Percentiles rank a stretch among this genome's conserved stretches.
These are phyloP conservation scores for Nephelium lappaceum DNA, from an alignment of 345 rosid species.

Conservation along the genomic window DNA sequence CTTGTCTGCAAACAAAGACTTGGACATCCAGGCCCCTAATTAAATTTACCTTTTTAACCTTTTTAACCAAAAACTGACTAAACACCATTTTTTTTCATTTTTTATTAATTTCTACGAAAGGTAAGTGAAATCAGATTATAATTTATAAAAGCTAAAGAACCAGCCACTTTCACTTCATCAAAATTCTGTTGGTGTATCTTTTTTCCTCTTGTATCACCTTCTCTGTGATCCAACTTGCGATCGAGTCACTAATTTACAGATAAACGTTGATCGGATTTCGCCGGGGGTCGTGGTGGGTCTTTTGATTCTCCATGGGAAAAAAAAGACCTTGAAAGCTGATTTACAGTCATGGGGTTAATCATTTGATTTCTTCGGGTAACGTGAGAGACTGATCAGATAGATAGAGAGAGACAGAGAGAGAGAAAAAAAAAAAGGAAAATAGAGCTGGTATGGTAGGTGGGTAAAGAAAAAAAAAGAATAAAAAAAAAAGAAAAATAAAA, in stretches of 20 bases:
- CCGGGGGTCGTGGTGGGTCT: neutral
- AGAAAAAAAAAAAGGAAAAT: neutral
- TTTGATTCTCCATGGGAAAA: neutral
- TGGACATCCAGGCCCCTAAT: neutral
- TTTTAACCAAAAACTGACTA: neutral
- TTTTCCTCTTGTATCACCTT: neutral
- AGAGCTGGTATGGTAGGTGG: conserved; percentile 56
- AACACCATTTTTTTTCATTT: neutral
- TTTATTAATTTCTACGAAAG: conserved; percentile 18
- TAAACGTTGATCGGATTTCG: conserved; percentile 15
- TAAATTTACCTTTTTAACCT: neutral
- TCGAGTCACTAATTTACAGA: too few relatives aligned
- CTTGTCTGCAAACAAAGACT: neutral
- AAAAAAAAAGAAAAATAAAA: conserved; percentile 31
- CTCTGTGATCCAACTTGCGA: neutral
- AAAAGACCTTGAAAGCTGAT: conserved; percentile 1
- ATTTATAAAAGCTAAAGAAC: conserved; percentile 18
- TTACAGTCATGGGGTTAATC: conserved; percentile 44
- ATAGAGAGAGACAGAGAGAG: conserved; percentile 33
- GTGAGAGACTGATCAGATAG: conserved; percentile 48
- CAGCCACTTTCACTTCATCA: conserved; percentile 5
- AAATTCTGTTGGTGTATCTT: neutral
- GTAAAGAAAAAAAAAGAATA: conserved; percentile 17
- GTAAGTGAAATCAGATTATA: conserved; percentile 9
- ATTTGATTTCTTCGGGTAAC: conserved; percentile 53